Evolutionary conservation across 2,329 filamentous ascomycete genomes (phyloP).

Genomic region (Fusarium torulosum): DNA sequence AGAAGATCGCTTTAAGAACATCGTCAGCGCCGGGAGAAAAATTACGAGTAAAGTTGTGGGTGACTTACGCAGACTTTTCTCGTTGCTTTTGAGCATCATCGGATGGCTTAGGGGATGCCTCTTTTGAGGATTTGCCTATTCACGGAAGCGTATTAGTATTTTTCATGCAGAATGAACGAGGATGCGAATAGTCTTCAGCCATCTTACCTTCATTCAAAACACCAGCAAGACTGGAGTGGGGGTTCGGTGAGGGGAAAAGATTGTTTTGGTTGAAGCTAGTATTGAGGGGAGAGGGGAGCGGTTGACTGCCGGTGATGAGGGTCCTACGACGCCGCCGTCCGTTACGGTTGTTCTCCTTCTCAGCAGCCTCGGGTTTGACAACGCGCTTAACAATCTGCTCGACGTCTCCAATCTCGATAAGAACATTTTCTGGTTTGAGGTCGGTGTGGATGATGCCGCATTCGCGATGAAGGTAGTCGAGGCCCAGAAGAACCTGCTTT

Average conservation of each 20-base stretch:
- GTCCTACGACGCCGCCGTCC: constrained; percentile 90
- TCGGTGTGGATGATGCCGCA: constrained; percentile 99
- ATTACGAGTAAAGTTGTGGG: not conserved
- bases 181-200: not conserved
- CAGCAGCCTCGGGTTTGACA: constrained; percentile 80
- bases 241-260: constrained; percentile 72
- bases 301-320: constrained; percentile 96
- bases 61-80: constrained; percentile 90
- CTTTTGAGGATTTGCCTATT: constrained; percentile 55
- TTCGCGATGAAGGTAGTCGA: constrained; percentile 97
- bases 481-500: constrained; percentile 93
- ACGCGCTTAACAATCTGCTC: constrained; percentile 98
- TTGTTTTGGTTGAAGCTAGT: constrained; percentile 87
- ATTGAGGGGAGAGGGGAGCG: constrained; percentile 93
- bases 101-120: constrained; percentile 64
- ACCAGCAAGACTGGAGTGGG: constrained; percentile 83
- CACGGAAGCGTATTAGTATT: constrained; percentile 25
- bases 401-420: constrained; percentile 98
- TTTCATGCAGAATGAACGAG: not conserved
- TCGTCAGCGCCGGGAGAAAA: constrained; percentile 23
- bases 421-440: constrained; percentile 95
- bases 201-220: constrained; percentile 82
- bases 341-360: constrained; percentile 92
- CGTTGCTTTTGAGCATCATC: constrained; percentile 81
- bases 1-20: constrained; percentile 77